Percentiles rank a stretch among this genome's conserved stretches.
Evolutionary conservation across 176 grass and related monocot species (phyloP).

Genomic region (sorghum (Sorghum bicolor)): DNA sequence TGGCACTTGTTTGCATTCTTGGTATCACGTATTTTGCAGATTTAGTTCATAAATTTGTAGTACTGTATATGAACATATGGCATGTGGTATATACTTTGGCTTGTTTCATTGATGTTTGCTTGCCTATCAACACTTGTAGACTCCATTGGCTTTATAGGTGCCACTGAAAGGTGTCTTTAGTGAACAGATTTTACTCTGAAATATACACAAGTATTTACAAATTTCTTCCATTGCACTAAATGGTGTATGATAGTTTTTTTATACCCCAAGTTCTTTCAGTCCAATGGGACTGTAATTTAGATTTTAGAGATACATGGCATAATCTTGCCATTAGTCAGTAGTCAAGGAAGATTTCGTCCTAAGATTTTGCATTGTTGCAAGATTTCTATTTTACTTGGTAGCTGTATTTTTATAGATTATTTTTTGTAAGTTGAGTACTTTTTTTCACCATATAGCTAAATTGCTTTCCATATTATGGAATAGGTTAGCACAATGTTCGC

Average conservation of each 20-base stretch:
- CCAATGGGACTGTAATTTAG: neutral
- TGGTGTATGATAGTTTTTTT: neutral
- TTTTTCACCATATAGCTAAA: constrained; percentile 17
- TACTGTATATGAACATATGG: neutral
- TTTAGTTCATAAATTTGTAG: neutral
- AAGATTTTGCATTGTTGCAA: constrained; percentile 21
- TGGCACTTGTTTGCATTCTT: constrained; percentile 1
- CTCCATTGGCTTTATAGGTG: neutral
- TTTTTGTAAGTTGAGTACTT: neutral
- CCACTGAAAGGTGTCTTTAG: neutral
- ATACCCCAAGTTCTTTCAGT: neutral
- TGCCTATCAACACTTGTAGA: neutral
- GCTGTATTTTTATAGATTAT: neutral
- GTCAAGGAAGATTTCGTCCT: neutral
- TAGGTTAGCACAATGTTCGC: constrained; percentile 93
- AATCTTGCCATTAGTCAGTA: neutral
- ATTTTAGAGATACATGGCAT: neutral
- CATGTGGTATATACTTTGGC: neutral
- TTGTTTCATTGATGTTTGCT: neutral
- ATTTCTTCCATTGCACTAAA: neutral
- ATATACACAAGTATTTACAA: neutral
- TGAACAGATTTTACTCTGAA: neutral
- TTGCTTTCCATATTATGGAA: constrained; percentile 22
- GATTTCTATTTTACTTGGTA: constrained; percentile 12
- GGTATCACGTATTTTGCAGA: constrained; percentile 16